These are phyloP conservation scores for Calonectria honghensis DNA, from an alignment of 2,329 filamentous ascomycete species.

Conservation along the genomic window DNA sequence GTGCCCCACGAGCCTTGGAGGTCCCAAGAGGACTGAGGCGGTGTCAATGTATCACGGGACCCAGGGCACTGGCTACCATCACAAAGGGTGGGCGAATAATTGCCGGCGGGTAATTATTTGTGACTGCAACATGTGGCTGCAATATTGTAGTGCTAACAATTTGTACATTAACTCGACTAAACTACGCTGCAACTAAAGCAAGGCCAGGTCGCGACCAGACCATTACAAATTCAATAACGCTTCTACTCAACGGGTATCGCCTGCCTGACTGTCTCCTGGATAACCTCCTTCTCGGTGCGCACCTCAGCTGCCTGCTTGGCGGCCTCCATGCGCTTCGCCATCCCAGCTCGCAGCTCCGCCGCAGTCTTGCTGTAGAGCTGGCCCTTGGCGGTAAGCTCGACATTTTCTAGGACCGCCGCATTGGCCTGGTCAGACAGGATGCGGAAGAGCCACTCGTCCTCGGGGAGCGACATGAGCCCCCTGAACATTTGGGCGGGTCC, in stretches of 20 bases:
- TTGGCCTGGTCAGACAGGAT: slow-evolving; percentile 22
- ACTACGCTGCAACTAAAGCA: neutral
- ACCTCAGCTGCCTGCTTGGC: neutral
- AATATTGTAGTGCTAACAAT: neutral
- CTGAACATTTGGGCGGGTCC: slow-evolving; percentile 19
- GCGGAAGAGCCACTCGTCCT: slow-evolving; percentile 15
- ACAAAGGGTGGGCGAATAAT: too few species aligned
- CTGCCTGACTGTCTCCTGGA: slow-evolving; percentile 17
- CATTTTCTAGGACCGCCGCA: slow-evolving; percentile 4
- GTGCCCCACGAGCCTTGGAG: too few species aligned
- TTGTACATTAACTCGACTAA: slow-evolving; percentile 8
- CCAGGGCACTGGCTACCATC: too few species aligned
- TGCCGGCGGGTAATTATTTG: too few species aligned
- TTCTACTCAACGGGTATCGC: slow-evolving; percentile 18
- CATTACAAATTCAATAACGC: slow-evolving; percentile 4
- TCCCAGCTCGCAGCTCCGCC: slow-evolving; percentile 19
- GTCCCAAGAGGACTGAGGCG: too few species aligned
- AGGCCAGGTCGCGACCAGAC: slow-evolving; percentile 10
- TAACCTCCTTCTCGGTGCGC: slow-evolving; percentile 11
- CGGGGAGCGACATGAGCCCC: neutral
- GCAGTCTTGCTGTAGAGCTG: slow-evolving; percentile 14
- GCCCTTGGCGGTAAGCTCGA: slow-evolving; percentile 6
- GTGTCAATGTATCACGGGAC: too few species aligned
- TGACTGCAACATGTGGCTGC: too few species aligned
- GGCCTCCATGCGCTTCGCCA: slow-evolving; percentile 14